Evolutionary conservation across 202 grass and related monocot genomes (phyloP).

Genomic region (Elaeis oleifera): DNA sequence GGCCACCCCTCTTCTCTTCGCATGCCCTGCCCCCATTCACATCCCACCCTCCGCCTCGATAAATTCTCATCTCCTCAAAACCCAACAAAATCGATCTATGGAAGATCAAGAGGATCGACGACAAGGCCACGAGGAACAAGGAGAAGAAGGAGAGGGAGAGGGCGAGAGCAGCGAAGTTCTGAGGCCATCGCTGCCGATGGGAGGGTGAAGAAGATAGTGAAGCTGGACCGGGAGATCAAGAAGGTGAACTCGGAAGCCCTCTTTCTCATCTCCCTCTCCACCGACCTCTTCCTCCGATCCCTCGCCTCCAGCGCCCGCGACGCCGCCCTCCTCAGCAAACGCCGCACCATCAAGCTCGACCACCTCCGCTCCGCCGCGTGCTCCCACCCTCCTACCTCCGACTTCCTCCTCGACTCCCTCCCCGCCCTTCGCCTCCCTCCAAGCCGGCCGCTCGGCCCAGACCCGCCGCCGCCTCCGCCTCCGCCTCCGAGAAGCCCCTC

Average conservation of each 20-base stretch:
- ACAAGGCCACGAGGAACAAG: conserved; percentile 1
- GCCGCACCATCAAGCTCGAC: conserved; percentile 36
- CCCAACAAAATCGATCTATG: conserved; percentile 17
- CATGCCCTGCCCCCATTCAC: no score
- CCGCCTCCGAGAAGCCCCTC: conserved; percentile 37
- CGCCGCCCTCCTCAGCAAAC: conserved; percentile 27
- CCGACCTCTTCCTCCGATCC: conserved; percentile 65
- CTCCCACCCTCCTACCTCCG: conserved; percentile 56
- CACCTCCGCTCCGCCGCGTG: conserved; percentile 49
- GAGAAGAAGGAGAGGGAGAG: not conserved
- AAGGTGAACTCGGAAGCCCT: conserved; percentile 72
- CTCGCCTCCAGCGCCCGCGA: conserved; percentile 39
- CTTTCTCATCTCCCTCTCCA: conserved; percentile 55
- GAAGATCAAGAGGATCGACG: not conserved
- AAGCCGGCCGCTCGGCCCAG: not conserved
- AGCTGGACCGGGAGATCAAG: conserved; percentile 69
- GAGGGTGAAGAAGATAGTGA: conserved; percentile 79
- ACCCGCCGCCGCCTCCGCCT: not conserved
- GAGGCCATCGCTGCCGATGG: conserved; percentile 42
- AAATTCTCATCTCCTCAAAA: not conserved
- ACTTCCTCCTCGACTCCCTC: conserved; percentile 86
- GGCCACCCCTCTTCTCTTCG: no score
- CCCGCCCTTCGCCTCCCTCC: conserved; percentile 16
- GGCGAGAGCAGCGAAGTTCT: not conserved
- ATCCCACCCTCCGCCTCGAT: no score